These are phyloP conservation scores for Rubus idaeus DNA, from an alignment of 306 rosid genomes.

Conservation along the genomic window DNA sequence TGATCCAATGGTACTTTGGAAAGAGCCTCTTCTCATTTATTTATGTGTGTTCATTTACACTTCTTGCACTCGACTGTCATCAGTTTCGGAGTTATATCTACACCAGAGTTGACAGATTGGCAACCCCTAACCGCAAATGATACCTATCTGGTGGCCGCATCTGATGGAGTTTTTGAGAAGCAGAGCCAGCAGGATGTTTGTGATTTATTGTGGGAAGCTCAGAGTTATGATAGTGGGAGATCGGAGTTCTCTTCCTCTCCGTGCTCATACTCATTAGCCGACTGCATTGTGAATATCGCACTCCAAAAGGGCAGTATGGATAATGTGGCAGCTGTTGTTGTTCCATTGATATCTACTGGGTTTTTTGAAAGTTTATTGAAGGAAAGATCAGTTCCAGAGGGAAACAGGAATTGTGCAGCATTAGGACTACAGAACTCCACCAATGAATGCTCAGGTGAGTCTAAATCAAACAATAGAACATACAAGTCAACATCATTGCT, in stretches of 20 bases:
- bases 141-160: constrained; percentile 89
- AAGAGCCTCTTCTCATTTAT: not conserved
- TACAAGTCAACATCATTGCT: not conserved
- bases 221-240: constrained; percentile 28
- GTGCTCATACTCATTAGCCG: constrained; percentile 74
- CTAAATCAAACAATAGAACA: not conserved
- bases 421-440: constrained; percentile 41
- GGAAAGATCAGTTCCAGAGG: constrained; percentile 45
- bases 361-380: constrained; percentile 31
- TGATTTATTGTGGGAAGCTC: constrained; percentile 85
- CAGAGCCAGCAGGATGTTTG: constrained; percentile 79
- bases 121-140: constrained; percentile 72
- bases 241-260: constrained; percentile 47
- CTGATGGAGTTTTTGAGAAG: constrained; percentile 95
- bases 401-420: constrained; percentile 35
- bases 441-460: constrained; percentile 50
- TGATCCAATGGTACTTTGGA: not conserved
- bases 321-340: constrained; percentile 81
- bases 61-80: constrained; percentile 24
- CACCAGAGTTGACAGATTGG: constrained; percentile 96
- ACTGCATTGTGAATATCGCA: constrained; percentile 66
- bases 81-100: constrained; percentile 88
- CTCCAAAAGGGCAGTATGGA: constrained; percentile 78
- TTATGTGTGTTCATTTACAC: not conserved
- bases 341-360: constrained; percentile 59